Evolutionary conservation across 345 rosid species (phyloP), one percentile per base, ranked within the genome.

Genomic region (Murraya paniculata): DNA sequence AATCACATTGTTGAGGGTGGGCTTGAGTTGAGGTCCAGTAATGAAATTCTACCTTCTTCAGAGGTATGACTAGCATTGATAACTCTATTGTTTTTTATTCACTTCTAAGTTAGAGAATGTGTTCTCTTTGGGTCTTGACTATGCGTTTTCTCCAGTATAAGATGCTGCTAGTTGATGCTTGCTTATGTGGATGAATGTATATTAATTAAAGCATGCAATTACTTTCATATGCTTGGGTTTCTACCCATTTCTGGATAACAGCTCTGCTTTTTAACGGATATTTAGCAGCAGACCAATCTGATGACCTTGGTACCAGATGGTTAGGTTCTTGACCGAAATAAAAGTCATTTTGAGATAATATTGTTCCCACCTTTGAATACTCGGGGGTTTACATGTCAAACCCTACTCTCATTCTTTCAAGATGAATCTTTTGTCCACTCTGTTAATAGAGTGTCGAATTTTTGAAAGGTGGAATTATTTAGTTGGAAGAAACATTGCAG

Each of bases 1-100:
- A 85, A 73, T 69, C 85, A 85, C 80, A 53, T 85, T 72, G 75
- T 80, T 75, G 93, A 86, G 77, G 78, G 76, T 78, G 93, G 82
- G 77, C 72, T 79, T 33, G 97, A 89, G 71, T 74, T 89, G 75
- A 89, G 87, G 84, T 86, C 87, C 7, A 86, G 82, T 72, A 87
- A 89, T 64, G 85, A 85, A 77, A 86, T 79, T 71, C 78, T 90
- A 71, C 88, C 89, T 72, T 75, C 85, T 57, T 71, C 83, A 56
- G 93, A 91, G 97, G 98, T 96, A 88, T 73, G 73, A 4, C 27
- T 55, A 50, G 62, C 64, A 9, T 27, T 45, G 33, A 27, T 71
- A 24, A 74, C 48, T 62, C 68, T 67, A 10, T 56, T 64, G 71
- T 13, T 35, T 30, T 64, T 19, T 72, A 2, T 55, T 73, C 7